A percentile compares a stretch with the other conserved stretches of the same genome.
These are phyloP conservation scores for Camellia oleifera DNA, from an alignment of 179 eudicot species.

Conservation along the genomic window DNA sequence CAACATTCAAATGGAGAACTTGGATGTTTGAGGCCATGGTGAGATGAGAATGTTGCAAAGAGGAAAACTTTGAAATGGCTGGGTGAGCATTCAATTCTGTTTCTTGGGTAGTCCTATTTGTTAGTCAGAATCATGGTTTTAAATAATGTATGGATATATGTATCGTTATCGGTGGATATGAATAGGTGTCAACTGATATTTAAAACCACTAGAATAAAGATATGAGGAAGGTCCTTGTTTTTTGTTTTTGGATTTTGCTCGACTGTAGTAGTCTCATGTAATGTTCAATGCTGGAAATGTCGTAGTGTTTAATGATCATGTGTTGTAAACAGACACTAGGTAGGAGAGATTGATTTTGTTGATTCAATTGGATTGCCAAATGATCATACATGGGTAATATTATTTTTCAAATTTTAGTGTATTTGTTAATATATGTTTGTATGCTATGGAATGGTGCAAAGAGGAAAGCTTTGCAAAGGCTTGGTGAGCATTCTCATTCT, in stretches of 20 bases:
- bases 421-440: neutral
- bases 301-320: neutral
- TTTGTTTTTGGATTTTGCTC: constrained; percentile 6
- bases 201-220: neutral
- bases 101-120: constrained; percentile 11
- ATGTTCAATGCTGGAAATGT: constrained; percentile 6
- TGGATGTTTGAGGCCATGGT: constrained; percentile 30
- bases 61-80: neutral
- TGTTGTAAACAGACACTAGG: neutral
- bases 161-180: no score
- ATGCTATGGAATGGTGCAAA: neutral
- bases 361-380: neutral
- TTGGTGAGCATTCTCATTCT: constrained; percentile 8
- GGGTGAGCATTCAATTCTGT: constrained; percentile 9
- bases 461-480: neutral
- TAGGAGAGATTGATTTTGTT: neutral
- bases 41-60: neutral
- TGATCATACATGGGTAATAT: neutral
- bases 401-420: neutral
- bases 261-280: constrained; percentile 3
- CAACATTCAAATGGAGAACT: constrained; percentile 82
- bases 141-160: no score
- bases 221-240: neutral
- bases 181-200: no score
- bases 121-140: neutral